phyloP scores from a whole-genome alignment of 2,329 filamentous ascomycete species.

The Emericellopsis cladophorae region DNA sequence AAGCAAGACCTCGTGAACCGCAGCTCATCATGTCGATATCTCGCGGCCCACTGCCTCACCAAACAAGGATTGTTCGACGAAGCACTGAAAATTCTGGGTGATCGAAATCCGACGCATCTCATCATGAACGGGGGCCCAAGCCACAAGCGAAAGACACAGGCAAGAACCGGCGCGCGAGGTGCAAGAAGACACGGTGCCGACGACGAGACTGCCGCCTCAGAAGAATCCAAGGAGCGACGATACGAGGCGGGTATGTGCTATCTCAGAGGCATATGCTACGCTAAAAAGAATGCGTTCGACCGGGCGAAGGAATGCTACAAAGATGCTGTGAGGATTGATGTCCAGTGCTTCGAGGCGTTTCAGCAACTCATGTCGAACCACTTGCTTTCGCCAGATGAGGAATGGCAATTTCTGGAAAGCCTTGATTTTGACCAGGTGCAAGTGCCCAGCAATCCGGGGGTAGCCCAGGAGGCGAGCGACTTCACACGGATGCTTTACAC shows the following conservation, averaged over 20 bases:
- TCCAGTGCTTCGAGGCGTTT: slow-evolving; percentile 96
- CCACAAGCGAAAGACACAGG: slow-evolving; percentile 24
- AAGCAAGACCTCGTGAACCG: slow-evolving; percentile 71
- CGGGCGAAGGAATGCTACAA: slow-evolving; percentile 98
- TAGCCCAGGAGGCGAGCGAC: slow-evolving; percentile 73
- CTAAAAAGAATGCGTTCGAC: slow-evolving; percentile 95
- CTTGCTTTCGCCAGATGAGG: slow-evolving; percentile 77
- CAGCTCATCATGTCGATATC: slow-evolving; percentile 80
- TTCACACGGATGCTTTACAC: slow-evolving; percentile 96
- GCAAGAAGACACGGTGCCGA: slow-evolving; percentile 20
- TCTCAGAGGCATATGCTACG: slow-evolving; percentile 82
- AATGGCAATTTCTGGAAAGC: slow-evolving; percentile 78
- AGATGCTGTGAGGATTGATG: slow-evolving; percentile 89
- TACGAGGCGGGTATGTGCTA: slow-evolving; percentile 98
- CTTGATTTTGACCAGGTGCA: slow-evolving; percentile 80
- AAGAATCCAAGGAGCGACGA: slow-evolving; percentile 63
- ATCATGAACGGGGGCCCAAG: slow-evolving; percentile 40
- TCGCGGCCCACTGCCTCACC: slow-evolving; percentile 87
- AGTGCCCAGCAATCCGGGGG: slow-evolving; percentile 48
- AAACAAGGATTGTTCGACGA: slow-evolving; percentile 87
- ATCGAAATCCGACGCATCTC: slow-evolving; percentile 86
- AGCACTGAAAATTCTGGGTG: slow-evolving; percentile 73
- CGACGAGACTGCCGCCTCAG: slow-evolving; percentile 45
- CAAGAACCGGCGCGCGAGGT: slow-evolving; percentile 11
- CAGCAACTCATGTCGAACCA: slow-evolving; percentile 97